These are phyloP conservation scores for Crithidia acanthocephali DNA, from an alignment of 208 protist species.

Conservation along the genomic window DNA sequence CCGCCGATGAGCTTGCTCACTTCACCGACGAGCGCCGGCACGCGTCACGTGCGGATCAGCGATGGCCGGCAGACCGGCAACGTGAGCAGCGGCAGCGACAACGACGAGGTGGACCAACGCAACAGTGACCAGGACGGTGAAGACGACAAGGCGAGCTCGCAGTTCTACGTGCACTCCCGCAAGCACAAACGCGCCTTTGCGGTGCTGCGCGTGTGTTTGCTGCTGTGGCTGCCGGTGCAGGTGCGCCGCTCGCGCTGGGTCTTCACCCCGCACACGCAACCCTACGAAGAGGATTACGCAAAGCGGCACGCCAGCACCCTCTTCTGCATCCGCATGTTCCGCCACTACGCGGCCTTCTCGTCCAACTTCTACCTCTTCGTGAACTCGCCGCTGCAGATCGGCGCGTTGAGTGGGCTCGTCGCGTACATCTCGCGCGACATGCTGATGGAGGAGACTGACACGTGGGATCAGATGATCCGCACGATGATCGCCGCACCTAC, in stretches of 20 bases:
- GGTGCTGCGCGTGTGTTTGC: slow-evolving; percentile 58
- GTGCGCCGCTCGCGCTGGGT: slow-evolving; percentile 47
- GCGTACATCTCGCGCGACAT: slow-evolving; percentile 45
- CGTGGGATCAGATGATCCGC: slow-evolving; percentile 41
- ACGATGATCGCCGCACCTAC: slow-evolving; percentile 27
- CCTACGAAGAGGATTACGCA: slow-evolving; percentile 22
- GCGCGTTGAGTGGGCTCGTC: slow-evolving; percentile 47
- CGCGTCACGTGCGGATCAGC: background rate
- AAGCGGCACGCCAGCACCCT: slow-evolving; percentile 44
- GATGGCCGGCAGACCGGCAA: background rate
- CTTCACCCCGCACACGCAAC: slow-evolving; percentile 23
- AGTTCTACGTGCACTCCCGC: slow-evolving; percentile 26
- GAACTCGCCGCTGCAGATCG: slow-evolving; percentile 68
- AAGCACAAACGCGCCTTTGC: slow-evolving; percentile 54
- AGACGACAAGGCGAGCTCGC: background rate
- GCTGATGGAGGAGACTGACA: slow-evolving; percentile 29
- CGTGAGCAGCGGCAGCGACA: slow-evolving; percentile 8
- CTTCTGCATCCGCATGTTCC: slow-evolving; percentile 59
- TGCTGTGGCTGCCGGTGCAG: slow-evolving; percentile 53
- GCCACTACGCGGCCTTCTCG: slow-evolving; percentile 43
- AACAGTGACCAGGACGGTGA: background rate
- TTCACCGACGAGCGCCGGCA: slow-evolving; percentile 5
- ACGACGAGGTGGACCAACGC: background rate
- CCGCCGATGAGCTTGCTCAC: background rate
- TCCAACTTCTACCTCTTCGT: slow-evolving; percentile 60